Evolutionary conservation across 306 rosid species (phyloP).

Genomic region (Pachyrhizus erosus): DNA sequence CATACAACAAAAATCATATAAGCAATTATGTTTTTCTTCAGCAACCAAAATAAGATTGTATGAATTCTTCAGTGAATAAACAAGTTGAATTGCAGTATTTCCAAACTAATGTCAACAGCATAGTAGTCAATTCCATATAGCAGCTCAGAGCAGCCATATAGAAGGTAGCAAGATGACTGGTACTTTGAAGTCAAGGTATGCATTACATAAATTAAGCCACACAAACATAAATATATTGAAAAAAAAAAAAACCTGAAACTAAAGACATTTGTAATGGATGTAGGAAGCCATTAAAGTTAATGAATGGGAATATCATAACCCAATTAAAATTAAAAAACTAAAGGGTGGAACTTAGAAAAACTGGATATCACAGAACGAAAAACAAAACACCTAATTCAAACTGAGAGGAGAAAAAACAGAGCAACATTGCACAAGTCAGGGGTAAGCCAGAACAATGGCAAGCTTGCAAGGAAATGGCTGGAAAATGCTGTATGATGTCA

Average conservation of each 20-base stretch:
- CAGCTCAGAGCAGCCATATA: neutral
- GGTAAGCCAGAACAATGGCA: neutral
- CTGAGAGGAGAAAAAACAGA: neutral
- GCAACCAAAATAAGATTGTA: neutral
- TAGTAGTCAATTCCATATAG: neutral
- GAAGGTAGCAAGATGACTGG: neutral
- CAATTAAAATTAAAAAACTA: neutral
- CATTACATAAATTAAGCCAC: neutral
- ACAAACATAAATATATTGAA: neutral
- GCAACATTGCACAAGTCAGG: neutral
- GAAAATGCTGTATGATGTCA: neutral
- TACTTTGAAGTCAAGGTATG: neutral
- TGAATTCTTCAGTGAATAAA: neutral
- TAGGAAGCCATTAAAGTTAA: neutral
- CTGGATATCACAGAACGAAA: neutral
- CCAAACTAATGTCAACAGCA: constrained; percentile 24
- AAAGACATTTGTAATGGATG: neutral
- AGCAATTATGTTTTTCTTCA: constrained; percentile 33
- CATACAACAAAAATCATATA: constrained; percentile 48
- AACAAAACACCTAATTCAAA: neutral
- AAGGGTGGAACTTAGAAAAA: neutral
- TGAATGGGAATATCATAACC: neutral
- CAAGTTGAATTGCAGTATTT: constrained; percentile 25
- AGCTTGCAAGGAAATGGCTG: neutral
- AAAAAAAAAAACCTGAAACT: neutral